Base-by-base conservation (phyloP, 495 filamentous ascomycete genomes). In the Aspergillus conjunctus region DNA sequence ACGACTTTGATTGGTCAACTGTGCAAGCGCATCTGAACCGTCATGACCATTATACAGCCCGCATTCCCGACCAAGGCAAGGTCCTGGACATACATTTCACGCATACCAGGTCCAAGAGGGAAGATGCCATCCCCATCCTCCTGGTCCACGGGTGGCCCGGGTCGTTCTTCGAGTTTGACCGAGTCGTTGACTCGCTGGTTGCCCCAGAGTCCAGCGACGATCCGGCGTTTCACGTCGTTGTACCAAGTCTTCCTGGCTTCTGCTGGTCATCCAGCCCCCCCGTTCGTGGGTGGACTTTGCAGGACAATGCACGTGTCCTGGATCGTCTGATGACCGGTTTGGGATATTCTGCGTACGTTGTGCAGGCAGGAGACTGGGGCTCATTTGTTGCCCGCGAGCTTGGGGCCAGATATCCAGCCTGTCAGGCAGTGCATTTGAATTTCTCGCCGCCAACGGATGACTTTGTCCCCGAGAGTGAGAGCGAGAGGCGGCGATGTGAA, bases 111-210 rank as follows among this genome's bases (percentile, higher is more conserved):
- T 57, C 67, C 2, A n/a, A 58, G 2, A 1, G 18, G 2, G n/a
- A 56, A 9, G 56, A 65, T 34, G 67, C 72, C 14, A 74, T 73
- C 12, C 74, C 73, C 9, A 56, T 76, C 10, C 66, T 77, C 20
- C 61, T 77, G 34, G 46, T 74, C 37, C 70, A 75, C 54, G 70
- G 74, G 21, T 77, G 77, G 74, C 74, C 74, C 2, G 73, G 76
- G 12, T 75, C 73, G 20, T 77, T 77, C 52, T 60, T 66, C 15
- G 73, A 77, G 56, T 70, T 71, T 12, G 54, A 46, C n/a, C 66
- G 26, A 30, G 20, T 59, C 0, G 45, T 22, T 17, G 39, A 31
- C 8, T 30, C 22, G 0, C 50, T 63, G 3, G 45, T 50, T 14
- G 8, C 34, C 17, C 61, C 55, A 15, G 7, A 30, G 1, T 41